phyloP scores from a whole-genome alignment of 768 basidiomycete genomes.

The Russula abietina region DNA sequence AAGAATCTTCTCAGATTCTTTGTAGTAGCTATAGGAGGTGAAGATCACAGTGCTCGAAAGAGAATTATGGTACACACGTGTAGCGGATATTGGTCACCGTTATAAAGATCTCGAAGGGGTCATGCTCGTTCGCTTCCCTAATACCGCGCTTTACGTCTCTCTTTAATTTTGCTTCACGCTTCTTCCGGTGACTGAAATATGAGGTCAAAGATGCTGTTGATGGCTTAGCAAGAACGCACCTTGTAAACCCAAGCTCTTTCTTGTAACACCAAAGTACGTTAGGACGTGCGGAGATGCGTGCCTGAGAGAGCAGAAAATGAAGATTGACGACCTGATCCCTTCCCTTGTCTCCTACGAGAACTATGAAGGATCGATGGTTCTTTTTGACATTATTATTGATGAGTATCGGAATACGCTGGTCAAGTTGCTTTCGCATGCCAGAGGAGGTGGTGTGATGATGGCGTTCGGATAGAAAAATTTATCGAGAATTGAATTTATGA shows the following conservation, averaged over 20 bases:
- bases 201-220: background rate
- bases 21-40: constrained; percentile 64
- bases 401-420: constrained; percentile 86
- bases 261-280: constrained; percentile 99
- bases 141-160: constrained; percentile 92
- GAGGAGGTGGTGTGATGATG: background rate
- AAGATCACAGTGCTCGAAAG: background rate
- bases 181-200: constrained; percentile 77
- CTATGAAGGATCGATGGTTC: constrained; percentile 92
- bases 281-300: constrained; percentile 79
- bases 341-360: constrained; percentile 91
- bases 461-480: no score
- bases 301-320: constrained; percentile 91
- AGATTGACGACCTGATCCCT: constrained; percentile 95
- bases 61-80: constrained; percentile 50
- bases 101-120: constrained; percentile 97
- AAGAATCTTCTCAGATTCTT: constrained; percentile 93
- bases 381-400: constrained; percentile 91
- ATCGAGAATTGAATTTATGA: no score
- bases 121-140: constrained; percentile 90
- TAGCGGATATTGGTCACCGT: constrained; percentile 99
- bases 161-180: constrained; percentile 94
- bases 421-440: constrained; percentile 79
- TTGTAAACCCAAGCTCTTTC: constrained; percentile 95
- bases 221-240: constrained; percentile 39